Evolutionary conservation across 768 basidiomycete species (phyloP).

Genomic region (Podaxis sp.): DNA sequence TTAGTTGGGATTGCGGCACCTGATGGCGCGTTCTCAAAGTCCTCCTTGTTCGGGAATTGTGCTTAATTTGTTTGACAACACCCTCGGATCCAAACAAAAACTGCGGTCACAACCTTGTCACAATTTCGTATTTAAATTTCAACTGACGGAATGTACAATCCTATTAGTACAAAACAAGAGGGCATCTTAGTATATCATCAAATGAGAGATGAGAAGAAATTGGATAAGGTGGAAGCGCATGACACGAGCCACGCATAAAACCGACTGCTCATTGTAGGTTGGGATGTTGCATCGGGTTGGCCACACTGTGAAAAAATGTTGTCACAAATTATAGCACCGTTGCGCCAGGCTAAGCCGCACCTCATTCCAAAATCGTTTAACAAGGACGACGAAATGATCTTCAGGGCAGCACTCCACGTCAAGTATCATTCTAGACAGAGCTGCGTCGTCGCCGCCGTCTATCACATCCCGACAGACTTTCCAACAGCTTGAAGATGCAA

Average conservation of each 20-base stretch:
- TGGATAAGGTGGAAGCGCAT: neutral
- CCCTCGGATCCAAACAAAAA: neutral
- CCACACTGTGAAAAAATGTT: too few species aligned
- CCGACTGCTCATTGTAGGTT: neutral
- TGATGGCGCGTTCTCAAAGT: neutral
- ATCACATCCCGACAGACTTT: neutral
- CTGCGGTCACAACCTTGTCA: neutral
- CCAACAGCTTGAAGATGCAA: neutral
- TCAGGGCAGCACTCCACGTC: neutral
- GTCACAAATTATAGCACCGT: too few species aligned
- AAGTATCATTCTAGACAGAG: neutral
- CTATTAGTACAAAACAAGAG: too few species aligned
- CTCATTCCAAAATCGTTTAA: neutral
- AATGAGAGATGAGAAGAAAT: neutral
- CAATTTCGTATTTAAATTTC: neutral
- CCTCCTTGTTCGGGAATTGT: neutral
- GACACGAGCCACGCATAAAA: neutral
- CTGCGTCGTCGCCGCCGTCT: neutral
- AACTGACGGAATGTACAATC: too few species aligned
- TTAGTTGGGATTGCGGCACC: neutral
- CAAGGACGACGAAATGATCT: neutral
- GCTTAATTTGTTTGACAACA: constrained; percentile 5
- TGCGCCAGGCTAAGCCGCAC: too few species aligned
- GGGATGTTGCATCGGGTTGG: too few species aligned
- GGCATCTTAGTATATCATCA: neutral